Evolutionary conservation across 1,139 yeast genomes (phyloP), one percentile per base, ranked within the genome.

Genomic region (Sugiyamaella neomexicana): DNA sequence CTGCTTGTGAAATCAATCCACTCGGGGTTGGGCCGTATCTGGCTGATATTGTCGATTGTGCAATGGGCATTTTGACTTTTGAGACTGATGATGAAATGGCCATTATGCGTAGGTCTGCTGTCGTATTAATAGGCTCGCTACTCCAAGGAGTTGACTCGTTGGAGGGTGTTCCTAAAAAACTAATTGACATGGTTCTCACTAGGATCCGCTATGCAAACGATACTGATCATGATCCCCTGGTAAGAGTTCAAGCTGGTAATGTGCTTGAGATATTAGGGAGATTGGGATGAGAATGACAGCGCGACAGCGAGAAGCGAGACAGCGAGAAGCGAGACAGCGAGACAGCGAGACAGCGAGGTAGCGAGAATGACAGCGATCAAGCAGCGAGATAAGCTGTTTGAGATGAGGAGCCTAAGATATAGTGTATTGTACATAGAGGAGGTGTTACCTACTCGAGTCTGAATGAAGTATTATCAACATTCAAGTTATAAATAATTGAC

Each of bases 71-170:
- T 0, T 69, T 93, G 46, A 83, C 77, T 68, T 63, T 80, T 75
- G 78, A 96, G 76, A 69, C 75, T 61, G 16, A 40, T 2, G 53
- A 69, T 55, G 82, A 80, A 1, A 71, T 75, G 47, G 75, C 82
- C 0, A 72, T 85, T 0, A 78, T 91, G 80, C 76, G 95, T 59
- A 75, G 97, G 46, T 76, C 95, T 0, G 90, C 96, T 0, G 78
- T 89, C 2, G 86, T 84, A 12, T 69, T 89, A 36, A 71, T 89
- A 2, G 80, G 82, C 58, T 95, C 89, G 63, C 71, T 89, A 58
- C 68, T 87, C 1, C 66, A 62, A 70, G 51, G 83, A 78, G 41
- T 65, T 12, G 62, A 60, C 20, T 61, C 61, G 8, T 48, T 59
- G 5, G 53, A 57, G 15, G 61, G 57, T 25, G 50, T 66, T 12